Percentiles rank a stretch among this genome's conserved stretches.
Conservation (phyloP, 148 eudicot genomes). For the Camellia lanceoleosa region DNA sequence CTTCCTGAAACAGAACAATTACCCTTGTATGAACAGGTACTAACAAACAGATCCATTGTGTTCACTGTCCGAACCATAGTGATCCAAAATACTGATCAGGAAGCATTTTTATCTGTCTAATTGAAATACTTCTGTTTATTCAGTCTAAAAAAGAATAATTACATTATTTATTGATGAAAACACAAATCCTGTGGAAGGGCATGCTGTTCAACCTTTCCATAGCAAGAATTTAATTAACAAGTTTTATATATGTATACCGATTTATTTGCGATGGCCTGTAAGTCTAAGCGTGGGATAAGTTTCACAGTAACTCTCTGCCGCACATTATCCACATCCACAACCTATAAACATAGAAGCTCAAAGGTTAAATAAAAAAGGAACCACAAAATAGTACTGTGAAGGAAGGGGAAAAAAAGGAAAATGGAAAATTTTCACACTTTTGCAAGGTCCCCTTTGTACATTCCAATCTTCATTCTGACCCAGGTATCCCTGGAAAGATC, state of each 20-base stretch:
- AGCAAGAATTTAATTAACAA: not conserved
- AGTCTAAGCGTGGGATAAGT: slow-evolving; percentile 80
- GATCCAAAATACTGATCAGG: too few relatives aligned
- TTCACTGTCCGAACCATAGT: not conserved
- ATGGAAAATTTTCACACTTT: slow-evolving; percentile 42
- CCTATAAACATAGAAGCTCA: slow-evolving; percentile 35
- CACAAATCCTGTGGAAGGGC: not conserved
- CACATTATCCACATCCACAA: slow-evolving; percentile 90
- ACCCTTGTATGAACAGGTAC: slow-evolving; percentile 2
- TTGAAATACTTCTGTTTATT: not conserved
- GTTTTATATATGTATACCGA: slow-evolving; percentile 40
- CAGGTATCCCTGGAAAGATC: slow-evolving; percentile 88
- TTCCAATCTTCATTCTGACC: slow-evolving; percentile 93
- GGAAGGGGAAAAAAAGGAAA: too few relatives aligned
- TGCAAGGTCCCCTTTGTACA: slow-evolving; percentile 93
- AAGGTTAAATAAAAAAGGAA: not conserved
- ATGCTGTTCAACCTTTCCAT: too few relatives aligned
- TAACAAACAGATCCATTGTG: not conserved
- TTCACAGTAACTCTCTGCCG: slow-evolving; percentile 89
- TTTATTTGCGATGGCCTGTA: slow-evolving; percentile 81
- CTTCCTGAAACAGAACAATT: slow-evolving; percentile 62
- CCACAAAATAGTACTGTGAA: not conserved
- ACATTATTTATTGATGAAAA: not conserved
- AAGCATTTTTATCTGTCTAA: too few relatives aligned
- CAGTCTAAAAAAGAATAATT: slow-evolving; percentile 1